Conservation (phyloP, 1,284 basidiomycete genomes). For the Paramarasmius palmivorus region DNA sequence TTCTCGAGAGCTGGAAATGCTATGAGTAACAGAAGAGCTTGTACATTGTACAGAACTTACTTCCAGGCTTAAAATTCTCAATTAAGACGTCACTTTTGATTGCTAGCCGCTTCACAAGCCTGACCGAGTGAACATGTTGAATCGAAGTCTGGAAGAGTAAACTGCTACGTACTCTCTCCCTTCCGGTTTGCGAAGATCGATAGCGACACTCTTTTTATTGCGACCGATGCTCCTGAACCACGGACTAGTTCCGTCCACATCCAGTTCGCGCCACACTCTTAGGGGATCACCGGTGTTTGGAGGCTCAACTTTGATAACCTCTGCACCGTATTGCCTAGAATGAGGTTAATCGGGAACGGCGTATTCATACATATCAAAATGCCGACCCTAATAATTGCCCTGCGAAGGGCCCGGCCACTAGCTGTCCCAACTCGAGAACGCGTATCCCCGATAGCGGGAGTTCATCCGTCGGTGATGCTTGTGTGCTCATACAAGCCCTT, state of each 20-base stretch:
- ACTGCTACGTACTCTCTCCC: conserved; percentile 53
- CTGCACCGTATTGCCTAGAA: conserved; percentile 73
- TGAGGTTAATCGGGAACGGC: background rate
- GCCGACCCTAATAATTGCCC: conserved; percentile 67
- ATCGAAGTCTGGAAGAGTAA: background rate
- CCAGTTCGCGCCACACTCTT: conserved; percentile 71
- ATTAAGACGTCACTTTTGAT: conserved; percentile 62
- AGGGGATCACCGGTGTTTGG: conserved; percentile 63
- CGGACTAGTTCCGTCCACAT: conserved; percentile 67
- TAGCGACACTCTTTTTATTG: conserved; percentile 73
- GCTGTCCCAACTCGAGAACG: conserved; percentile 68
- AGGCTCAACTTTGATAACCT: conserved; percentile 70
- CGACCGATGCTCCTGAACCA: conserved; percentile 72
- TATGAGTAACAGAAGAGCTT: background rate
- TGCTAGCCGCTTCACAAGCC: conserved; percentile 63
- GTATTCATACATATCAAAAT: background rate
- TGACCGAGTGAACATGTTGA: conserved; percentile 23
- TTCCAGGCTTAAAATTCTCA: conserved; percentile 76
- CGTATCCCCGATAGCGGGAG: conserved; percentile 60
- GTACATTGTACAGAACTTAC: conserved; percentile 36
- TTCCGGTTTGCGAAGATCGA: conserved; percentile 60
- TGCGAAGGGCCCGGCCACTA: conserved; percentile 72
- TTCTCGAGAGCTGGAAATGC: conserved; percentile 57
- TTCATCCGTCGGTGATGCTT: conserved; percentile 7
- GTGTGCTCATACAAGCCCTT: background rate